Evolutionary conservation across 345 rosid genomes (phyloP), one percentile per base, ranked within the genome.

Genomic region (Barbarea vulgaris): DNA sequence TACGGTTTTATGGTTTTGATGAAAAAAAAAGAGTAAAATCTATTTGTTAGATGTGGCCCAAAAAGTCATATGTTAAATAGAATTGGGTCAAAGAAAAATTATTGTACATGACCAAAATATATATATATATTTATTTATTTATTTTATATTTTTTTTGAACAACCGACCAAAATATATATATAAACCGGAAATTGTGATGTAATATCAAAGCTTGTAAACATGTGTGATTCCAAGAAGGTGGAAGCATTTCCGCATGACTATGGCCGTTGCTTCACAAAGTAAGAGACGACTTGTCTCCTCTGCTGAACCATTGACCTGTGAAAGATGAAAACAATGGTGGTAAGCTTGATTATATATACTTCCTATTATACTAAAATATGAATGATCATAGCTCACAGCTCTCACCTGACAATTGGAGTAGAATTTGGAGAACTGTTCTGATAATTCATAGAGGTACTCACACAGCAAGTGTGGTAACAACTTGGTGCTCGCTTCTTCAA

Each of bases 241-340:
- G 69, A 93, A 90, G 80, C 93, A 88, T 84, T 88, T 84, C 68
- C 91, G 55, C 94, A 93, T 93, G 1, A 93, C 94, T 48, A 81
- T 77, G 0, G 96, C 94, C 0, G 94, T 85, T 69, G 96, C 96
- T 84, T 90, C 93, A 19, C 96, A 90, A 8, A 90, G 78, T 55
- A 92, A 63, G 33, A 92, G 83, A 58, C 96, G 79, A 52, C 93
- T 87, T 21, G 90, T 84, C 80, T 93, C 94, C 80, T 86, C 85
- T 0, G 84, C 82, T n/a, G 88, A 84, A 15, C 91, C 93, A n/a
- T 84, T 81, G 53, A 92, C 97, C 94, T 92, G 87, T 41, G 10
- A 48, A 21, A 13, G 18, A 21, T 60, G 61, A 60, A 36, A 12
- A 13, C 3, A 39, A 37, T 37, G 31, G 12, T 19, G 7, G 18